Evolutionary conservation across 2,329 filamentous ascomycete species (phyloP).

Genomic region (Laburnicola sp.): DNA sequence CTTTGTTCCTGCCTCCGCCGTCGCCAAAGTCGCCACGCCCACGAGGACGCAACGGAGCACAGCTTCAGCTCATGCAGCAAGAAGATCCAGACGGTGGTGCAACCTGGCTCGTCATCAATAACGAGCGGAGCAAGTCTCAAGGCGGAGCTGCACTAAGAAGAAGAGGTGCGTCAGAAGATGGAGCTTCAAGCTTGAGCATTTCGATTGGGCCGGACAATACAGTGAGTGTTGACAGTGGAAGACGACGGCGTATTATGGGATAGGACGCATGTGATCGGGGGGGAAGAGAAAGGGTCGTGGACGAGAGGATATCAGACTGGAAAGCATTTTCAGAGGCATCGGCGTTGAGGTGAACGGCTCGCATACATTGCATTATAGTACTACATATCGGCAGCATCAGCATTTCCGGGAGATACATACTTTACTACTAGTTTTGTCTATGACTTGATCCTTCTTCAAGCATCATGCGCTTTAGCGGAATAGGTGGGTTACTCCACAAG

Average conservation of each 20-base stretch:
- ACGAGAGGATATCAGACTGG: background rate
- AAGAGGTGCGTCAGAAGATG: conserved; percentile 33
- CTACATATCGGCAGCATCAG: background rate
- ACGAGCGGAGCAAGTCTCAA: conserved; percentile 41
- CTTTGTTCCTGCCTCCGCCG: conserved; percentile 38
- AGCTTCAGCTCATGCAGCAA: conserved; percentile 43
- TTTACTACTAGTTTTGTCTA: too few species aligned
- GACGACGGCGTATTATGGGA: conserved; percentile 36
- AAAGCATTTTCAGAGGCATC: background rate
- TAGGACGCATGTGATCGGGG: conserved; percentile 4
- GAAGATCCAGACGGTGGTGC: conserved; percentile 38
- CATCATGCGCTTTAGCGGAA: too few species aligned
- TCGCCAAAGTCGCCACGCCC: conserved; percentile 27
- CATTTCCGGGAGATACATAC: too few species aligned
- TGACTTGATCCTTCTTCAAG: too few species aligned
- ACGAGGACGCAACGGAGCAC: conserved; percentile 29
- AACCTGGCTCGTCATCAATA: conserved; percentile 45
- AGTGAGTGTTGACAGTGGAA: conserved; percentile 43
- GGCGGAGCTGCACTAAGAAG: conserved; percentile 22
- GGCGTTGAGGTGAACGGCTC: background rate
- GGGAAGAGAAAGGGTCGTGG: background rate
- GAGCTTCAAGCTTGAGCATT: conserved; percentile 40
- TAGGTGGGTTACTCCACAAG: too few species aligned
- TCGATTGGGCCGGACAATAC: conserved; percentile 45
- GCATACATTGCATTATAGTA: background rate